Percentiles rank a stretch among this genome's conserved stretches.
Evolutionary conservation across 2,329 filamentous ascomycete species (phyloP).

Genomic region (Chalara sp.): DNA sequence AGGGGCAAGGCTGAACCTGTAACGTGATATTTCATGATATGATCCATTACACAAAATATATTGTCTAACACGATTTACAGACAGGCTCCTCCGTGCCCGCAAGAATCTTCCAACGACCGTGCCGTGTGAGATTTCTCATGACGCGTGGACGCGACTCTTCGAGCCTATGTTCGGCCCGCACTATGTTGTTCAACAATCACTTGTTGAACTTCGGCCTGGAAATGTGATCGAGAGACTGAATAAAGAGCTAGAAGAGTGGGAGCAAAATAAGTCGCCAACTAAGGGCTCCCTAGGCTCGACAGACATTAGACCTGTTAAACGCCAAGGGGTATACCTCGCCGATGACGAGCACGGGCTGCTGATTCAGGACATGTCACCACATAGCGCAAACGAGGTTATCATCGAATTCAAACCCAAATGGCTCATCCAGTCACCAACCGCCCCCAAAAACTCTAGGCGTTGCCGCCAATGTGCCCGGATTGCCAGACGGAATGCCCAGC

Average conservation of each 20-base stretch:
- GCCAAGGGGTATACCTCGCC: constrained; percentile 43
- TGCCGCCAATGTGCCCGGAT: constrained; percentile 66
- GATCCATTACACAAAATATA: no score
- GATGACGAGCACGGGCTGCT: constrained; percentile 59
- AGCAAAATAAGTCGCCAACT: constrained; percentile 2
- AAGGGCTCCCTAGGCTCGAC: constrained; percentile 1
- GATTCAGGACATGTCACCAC: constrained; percentile 64
- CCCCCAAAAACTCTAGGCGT: constrained; percentile 52
- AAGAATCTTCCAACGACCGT: constrained; percentile 46
- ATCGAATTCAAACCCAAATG: constrained; percentile 83
- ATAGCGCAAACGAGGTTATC: constrained; percentile 32
- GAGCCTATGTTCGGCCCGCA: constrained; percentile 47
- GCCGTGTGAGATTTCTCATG: constrained; percentile 31
- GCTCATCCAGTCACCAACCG: constrained; percentile 69
- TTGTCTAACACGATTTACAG: constrained; percentile 16
- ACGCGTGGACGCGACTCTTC: constrained; percentile 45
- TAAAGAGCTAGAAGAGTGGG: constrained; percentile 36
- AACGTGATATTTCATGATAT: no score
- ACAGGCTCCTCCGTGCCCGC: constrained; percentile 52
- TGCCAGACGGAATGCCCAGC: constrained; percentile 17
- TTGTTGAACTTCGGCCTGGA: constrained; percentile 39
- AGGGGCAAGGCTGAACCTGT: no score
- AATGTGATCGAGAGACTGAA: constrained; percentile 44
- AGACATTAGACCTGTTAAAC: constrained; percentile 36
- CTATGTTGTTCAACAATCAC: constrained; percentile 48